Evolutionary conservation across 768 basidiomycete species (phyloP).

Genomic region (Leccinum sublutescens): DNA sequence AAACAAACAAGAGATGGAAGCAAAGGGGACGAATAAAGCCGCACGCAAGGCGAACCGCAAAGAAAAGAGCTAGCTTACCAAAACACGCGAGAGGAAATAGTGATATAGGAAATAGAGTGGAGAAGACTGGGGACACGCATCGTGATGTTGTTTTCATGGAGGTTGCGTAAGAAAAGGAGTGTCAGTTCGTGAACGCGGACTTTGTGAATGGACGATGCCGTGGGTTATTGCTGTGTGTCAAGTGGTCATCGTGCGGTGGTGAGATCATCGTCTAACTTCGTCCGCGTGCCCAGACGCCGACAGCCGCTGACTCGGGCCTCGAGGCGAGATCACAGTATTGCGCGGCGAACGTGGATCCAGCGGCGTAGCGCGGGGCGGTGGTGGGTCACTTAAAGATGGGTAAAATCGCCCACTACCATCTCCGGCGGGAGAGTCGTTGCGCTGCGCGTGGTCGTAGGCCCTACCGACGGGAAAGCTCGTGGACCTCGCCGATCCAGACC

Average conservation of each 20-base stretch:
- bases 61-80: background rate
- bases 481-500: slow-evolving; percentile 32
- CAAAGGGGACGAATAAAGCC: background rate
- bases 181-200: slow-evolving; percentile 19
- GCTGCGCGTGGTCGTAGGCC: slow-evolving; percentile 16
- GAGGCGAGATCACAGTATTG: slow-evolving; percentile 18
- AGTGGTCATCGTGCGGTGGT: background rate
- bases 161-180: slow-evolving; percentile 16
- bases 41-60: background rate
- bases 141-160: slow-evolving; percentile 26
- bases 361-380: slow-evolving; percentile 2
- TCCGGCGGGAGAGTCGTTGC: slow-evolving; percentile 6
- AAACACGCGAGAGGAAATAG: background rate
- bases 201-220: slow-evolving; percentile 3
- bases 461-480: slow-evolving; percentile 16
- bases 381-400: slow-evolving; percentile 16
- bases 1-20: background rate
- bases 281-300: slow-evolving; percentile 19
- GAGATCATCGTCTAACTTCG: slow-evolving; percentile 13
- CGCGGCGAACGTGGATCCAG: slow-evolving; percentile 16
- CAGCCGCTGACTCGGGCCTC: slow-evolving; percentile 15
- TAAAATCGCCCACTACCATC: slow-evolving; percentile 9
- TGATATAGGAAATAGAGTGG: background rate
- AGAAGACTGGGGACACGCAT: slow-evolving; percentile 5
- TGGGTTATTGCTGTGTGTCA: background rate